phyloP scores from a whole-genome alignment of 2,329 filamentous ascomycete genomes.

The Elsinoe ampelina region DNA sequence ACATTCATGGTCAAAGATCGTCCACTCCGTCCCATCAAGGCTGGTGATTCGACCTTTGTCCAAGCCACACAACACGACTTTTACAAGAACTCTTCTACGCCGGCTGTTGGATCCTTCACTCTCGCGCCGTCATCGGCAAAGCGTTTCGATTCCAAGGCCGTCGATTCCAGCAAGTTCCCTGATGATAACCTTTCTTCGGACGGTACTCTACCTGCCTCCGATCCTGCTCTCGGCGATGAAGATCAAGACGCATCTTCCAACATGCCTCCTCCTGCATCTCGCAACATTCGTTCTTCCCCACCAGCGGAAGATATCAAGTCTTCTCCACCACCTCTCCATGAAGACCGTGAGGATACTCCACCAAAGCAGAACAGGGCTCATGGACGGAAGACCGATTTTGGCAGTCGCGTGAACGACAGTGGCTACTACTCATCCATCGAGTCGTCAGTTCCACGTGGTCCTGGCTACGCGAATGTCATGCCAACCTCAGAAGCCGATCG shows the following conservation, averaged over 20 bases:
- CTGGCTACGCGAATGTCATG: conserved; percentile 45
- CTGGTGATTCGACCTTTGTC: conserved; percentile 40
- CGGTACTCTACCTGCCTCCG: conserved; percentile 43
- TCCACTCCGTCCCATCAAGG: conserved; percentile 46
- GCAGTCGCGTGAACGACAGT: conserved; percentile 77
- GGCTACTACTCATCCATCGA: conserved; percentile 96
- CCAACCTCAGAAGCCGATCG: conserved; percentile 69
- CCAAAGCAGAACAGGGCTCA: conserved; percentile 59
- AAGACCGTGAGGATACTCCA: conserved; percentile 60
- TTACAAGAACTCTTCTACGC: conserved; percentile 28
- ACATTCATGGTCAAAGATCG: conserved; percentile 72
- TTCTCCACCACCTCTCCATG: conserved; percentile 82
- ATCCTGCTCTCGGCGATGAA: conserved; percentile 41
- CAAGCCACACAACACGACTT: conserved; percentile 12
- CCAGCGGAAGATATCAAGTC: conserved; percentile 67
- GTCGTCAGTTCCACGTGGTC: conserved; percentile 70
- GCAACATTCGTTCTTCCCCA: conserved; percentile 56
- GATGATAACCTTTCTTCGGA: conserved; percentile 44
- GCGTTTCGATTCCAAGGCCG: conserved; percentile 32
- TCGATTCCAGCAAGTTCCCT: conserved; percentile 43
- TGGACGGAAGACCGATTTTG: conserved; percentile 63
- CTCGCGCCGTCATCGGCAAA: conserved; percentile 25
- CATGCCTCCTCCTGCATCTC: conserved; percentile 34
- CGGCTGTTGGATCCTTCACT: conserved; percentile 29
- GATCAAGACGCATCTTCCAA: conserved; percentile 31